These are phyloP conservation scores for Pseudocercospora cruenta DNA, from an alignment of 2,329 filamentous ascomycete species.

Conservation along the genomic window DNA sequence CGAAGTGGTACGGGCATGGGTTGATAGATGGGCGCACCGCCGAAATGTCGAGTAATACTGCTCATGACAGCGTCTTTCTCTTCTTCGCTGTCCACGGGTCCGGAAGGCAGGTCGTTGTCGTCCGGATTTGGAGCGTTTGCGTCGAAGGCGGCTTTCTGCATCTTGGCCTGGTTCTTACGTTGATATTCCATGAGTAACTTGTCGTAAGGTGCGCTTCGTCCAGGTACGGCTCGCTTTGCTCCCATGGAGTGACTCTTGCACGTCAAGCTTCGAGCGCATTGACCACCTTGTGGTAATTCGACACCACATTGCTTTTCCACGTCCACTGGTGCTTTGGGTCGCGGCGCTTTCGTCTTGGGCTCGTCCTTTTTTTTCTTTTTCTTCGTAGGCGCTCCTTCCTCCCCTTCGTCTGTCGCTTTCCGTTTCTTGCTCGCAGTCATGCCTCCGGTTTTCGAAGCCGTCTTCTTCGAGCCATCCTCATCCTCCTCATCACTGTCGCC, in stretches of 20 bases:
- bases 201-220: conserved; percentile 84
- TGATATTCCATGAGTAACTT: conserved; percentile 70
- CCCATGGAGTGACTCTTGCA: conserved; percentile 94
- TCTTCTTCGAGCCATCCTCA: conserved; percentile 35
- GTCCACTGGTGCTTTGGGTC: conserved; percentile 87
- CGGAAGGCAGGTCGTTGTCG: conserved; percentile 73
- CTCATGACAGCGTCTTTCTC: conserved; percentile 89
- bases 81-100: conserved; percentile 90
- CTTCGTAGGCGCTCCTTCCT: conserved; percentile 75
- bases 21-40: conserved; percentile 75
- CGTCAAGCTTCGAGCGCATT: conserved; percentile 82
- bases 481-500: conserved; percentile 48
- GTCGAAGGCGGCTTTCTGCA: conserved; percentile 94
- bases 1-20: conserved; percentile 58
- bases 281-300: conserved; percentile 77
- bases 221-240: conserved; percentile 84
- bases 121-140: conserved; percentile 83
- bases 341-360: conserved; percentile 66
- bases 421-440: conserved; percentile 46
- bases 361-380: conserved; percentile 72
- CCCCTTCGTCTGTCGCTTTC: conserved; percentile 56
- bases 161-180: conserved; percentile 99
- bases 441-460: conserved; percentile 34
- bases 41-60: conserved; percentile 68
- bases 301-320: conserved; percentile 93